Conservation (phyloP, 257 asterid genomes). For the Cynanchum wilfordii region DNA sequence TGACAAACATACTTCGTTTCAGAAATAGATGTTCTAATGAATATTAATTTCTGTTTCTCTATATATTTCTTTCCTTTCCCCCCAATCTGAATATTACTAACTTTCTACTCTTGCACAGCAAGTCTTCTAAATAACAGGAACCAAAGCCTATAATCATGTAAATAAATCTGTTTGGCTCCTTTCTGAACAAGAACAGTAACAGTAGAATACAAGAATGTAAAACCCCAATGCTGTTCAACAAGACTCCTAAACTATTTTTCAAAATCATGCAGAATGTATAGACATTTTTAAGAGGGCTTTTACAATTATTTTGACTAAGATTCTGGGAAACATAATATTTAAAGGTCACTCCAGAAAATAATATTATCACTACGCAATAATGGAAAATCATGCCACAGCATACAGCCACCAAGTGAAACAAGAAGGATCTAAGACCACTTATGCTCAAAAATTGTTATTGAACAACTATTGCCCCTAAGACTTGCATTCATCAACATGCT, state of each 20-base stretch:
- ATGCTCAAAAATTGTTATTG: neutral
- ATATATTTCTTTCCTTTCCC: neutral
- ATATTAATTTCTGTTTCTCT: neutral
- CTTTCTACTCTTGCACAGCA: neutral
- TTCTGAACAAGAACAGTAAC: too few species aligned
- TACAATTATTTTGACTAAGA: neutral
- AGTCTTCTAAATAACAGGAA: neutral
- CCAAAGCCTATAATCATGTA: neutral
- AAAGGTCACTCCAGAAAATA: neutral
- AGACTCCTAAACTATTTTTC: too few species aligned
- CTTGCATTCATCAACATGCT: neutral
- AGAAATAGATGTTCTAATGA: neutral
- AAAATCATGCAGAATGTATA: neutral
- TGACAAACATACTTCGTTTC: constrained; percentile 2
- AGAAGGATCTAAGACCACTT: neutral
- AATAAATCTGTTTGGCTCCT: neutral
- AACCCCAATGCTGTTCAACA: neutral
- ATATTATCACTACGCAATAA: neutral
- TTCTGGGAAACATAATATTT: neutral
- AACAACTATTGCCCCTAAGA: neutral
- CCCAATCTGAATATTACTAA: neutral
- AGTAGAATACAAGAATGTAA: neutral
- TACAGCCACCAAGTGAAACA: neutral
- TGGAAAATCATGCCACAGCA: neutral
- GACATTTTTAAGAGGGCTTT: neutral